A percentile compares a stretch with the other conserved stretches of the same genome.
Evolutionary conservation across 345 rosid species (phyloP).

Genomic region (Garcia nutans): DNA sequence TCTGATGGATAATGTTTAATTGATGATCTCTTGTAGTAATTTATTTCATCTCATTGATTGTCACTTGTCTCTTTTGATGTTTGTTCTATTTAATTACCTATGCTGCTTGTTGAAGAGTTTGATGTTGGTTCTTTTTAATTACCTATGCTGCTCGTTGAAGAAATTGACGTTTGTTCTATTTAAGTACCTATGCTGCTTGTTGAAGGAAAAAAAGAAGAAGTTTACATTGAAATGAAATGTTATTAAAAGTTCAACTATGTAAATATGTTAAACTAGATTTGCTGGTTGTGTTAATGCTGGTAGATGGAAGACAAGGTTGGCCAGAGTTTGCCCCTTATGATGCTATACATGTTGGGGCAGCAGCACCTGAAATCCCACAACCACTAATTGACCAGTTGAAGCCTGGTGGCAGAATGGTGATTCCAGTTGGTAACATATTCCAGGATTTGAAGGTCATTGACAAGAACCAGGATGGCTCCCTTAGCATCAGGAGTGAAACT

Average conservation of each 20-base stretch:
- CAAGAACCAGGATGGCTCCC: slow-evolving; percentile 75
- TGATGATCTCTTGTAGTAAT: neutral
- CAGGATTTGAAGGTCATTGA: slow-evolving; percentile 83
- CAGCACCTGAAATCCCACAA: slow-evolving; percentile 82
- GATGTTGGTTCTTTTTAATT: too few relatives aligned
- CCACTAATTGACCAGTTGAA: slow-evolving; percentile 89
- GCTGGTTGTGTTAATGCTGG: neutral
- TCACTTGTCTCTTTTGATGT: neutral
- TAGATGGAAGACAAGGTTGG: slow-evolving; percentile 97
- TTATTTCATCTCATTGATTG: neutral
- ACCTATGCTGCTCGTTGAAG: neutral
- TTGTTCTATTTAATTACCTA: neutral
- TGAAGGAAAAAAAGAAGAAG: neutral
- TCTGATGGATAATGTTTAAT: neutral
- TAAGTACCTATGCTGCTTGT: neutral
- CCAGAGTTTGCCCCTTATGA: slow-evolving; percentile 81
- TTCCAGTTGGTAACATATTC: slow-evolving; percentile 78
- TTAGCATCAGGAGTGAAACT: slow-evolving; percentile 55
- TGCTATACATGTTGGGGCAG: slow-evolving; percentile 98
- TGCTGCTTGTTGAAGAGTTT: neutral
- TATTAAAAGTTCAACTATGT: too few relatives aligned
- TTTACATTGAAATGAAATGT: neutral
- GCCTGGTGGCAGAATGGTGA: slow-evolving; percentile 97
- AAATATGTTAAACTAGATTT: neutral
- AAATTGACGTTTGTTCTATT: too few relatives aligned